These are phyloP conservation scores for Rhizopogon vesiculosus DNA, from an alignment of 768 basidiomycete species.

Conservation along the genomic window DNA sequence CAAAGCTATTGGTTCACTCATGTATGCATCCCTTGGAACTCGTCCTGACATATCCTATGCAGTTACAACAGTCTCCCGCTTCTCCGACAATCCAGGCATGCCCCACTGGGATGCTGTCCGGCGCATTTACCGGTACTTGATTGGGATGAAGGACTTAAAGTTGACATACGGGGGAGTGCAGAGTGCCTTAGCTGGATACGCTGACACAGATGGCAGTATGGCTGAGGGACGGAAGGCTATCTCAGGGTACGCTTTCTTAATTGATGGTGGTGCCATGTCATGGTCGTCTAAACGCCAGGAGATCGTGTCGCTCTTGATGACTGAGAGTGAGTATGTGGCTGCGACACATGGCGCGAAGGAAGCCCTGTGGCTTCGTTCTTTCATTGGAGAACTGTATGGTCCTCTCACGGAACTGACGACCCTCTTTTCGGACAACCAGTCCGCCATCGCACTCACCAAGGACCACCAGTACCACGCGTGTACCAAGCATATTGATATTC, in stretches of 20 bases:
- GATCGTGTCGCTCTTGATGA: constrained; percentile 31
- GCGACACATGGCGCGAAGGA: constrained; percentile 28
- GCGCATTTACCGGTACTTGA: background rate
- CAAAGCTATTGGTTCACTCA: constrained; percentile 19
- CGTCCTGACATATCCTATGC: constrained; percentile 28
- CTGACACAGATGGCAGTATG: constrained; percentile 8
- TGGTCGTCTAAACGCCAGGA: constrained; percentile 34
- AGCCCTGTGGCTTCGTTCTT: constrained; percentile 9
- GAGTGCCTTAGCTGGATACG: background rate
- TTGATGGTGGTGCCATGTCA: constrained; percentile 11
- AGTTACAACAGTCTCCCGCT: constrained; percentile 17
- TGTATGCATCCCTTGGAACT: constrained; percentile 25
- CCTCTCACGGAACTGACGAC: constrained; percentile 5
- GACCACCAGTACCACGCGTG: constrained; percentile 25
- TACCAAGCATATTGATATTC: constrained; percentile 36
- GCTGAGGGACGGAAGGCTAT: constrained; percentile 1
- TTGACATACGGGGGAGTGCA: background rate
- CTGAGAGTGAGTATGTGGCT: constrained; percentile 27
- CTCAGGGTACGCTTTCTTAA: constrained; percentile 16
- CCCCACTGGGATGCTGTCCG: no score
- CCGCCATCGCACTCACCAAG: background rate
- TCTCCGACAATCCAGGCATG: background rate
- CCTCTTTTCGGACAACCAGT: background rate
- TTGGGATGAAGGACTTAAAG: constrained; percentile 14
- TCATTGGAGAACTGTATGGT: constrained; percentile 7